Conservation (phyloP, 2,329 filamentous ascomycete species). For the Fonsecaea nubica region DNA sequence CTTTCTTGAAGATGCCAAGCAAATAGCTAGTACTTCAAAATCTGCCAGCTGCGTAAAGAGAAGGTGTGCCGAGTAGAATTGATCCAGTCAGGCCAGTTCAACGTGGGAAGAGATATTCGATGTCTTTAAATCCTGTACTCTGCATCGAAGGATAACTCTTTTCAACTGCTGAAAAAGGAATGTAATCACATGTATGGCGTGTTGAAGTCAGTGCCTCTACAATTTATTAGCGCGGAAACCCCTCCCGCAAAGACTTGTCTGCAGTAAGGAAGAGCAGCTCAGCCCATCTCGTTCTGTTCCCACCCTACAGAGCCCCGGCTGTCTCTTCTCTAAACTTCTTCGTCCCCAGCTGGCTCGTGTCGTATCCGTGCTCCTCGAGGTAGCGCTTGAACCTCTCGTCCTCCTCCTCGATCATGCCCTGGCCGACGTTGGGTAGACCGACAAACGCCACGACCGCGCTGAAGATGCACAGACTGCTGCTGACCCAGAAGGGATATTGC, state of each 20-base stretch:
- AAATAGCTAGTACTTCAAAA: too few species aligned
- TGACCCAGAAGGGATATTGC: slow-evolving; percentile 89
- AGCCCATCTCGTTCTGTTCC: neutral
- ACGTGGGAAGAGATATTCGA: too few species aligned
- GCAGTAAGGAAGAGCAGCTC: neutral
- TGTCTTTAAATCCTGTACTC: too few species aligned
- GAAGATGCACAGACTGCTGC: slow-evolving; percentile 74
- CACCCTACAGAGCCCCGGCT: neutral
- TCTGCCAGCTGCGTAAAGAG: too few species aligned
- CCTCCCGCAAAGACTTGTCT: neutral
- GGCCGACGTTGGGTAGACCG: slow-evolving; percentile 74
- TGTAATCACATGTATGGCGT: neutral
- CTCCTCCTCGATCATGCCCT: slow-evolving; percentile 78
- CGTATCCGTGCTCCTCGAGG: slow-evolving; percentile 76
- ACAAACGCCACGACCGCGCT: slow-evolving; percentile 71
- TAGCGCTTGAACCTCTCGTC: slow-evolving; percentile 77
- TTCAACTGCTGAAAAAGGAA: neutral
- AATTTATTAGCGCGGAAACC: neutral
- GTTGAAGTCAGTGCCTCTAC: neutral
- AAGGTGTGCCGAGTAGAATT: too few species aligned
- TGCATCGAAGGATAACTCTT: too few species aligned
- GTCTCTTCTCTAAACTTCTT: slow-evolving; percentile 35
- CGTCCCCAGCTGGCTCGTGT: slow-evolving; percentile 66
- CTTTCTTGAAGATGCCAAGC: too few species aligned
- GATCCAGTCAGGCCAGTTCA: too few species aligned